These are phyloP conservation scores for Allomyces macrogynus DNA, from an alignment of 192 early-diverging fungal species.

Conservation along the genomic window DNA sequence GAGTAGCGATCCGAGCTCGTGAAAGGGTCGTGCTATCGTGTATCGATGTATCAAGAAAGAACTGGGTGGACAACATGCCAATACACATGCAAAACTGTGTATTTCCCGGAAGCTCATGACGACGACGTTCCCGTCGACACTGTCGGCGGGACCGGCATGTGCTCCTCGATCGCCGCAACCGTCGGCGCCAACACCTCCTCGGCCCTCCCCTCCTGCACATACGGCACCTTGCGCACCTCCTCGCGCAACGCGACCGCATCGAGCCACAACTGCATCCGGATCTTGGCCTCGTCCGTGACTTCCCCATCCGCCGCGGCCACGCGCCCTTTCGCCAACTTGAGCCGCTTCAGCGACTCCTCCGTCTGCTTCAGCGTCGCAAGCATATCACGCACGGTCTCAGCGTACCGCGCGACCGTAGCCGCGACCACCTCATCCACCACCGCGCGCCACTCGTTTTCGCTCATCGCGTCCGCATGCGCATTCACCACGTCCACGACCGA, in stretches of 20 bases:
- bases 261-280: neutral
- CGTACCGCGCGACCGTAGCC: neutral
- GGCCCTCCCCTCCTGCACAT: no score
- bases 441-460: neutral
- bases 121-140: no score
- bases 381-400: neutral
- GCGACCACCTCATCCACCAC: neutral
- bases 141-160: no score
- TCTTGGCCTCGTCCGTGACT: neutral
- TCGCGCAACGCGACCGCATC: neutral
- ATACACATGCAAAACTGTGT: no score
- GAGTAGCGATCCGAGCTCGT: no score
- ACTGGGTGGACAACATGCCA: no score
- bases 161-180: no score
- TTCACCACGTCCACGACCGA: neutral
- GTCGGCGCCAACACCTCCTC: no score
- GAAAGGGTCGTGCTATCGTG: no score
- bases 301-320: neutral
- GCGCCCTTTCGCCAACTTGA: neutral
- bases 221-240: neutral
- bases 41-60: no score
- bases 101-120: no score
- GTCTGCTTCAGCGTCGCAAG: neutral
- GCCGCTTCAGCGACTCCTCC: neutral
- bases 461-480: neutral